phyloP scores from a whole-genome alignment of 345 rosid genomes.

The Noccaea caerulescens region DNA sequence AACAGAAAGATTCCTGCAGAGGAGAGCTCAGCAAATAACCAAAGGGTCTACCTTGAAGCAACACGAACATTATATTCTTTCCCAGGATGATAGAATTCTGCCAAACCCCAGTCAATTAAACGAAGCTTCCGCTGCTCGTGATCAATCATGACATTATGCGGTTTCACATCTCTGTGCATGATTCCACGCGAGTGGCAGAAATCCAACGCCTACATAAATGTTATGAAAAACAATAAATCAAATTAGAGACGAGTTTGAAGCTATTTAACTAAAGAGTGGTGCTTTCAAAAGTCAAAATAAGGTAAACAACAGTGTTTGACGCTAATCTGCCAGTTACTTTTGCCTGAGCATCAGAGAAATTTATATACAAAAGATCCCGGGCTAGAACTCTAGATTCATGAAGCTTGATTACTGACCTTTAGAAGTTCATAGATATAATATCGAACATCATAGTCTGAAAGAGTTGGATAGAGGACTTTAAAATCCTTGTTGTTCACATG shows the following conservation, averaged over 20 bases:
- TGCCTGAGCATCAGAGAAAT: not conserved
- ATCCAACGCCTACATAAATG: constrained; percentile 78
- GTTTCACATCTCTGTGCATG: constrained; percentile 99
- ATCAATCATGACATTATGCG: constrained; percentile 99
- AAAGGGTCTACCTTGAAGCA: constrained; percentile 77
- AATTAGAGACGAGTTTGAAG: not conserved
- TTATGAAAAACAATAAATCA: not conserved
- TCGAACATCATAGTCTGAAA: constrained; percentile 83
- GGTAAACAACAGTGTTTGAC: not conserved
- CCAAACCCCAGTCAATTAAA: constrained; percentile 98
- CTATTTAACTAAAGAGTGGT: not conserved
- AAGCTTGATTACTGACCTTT: constrained; percentile 56
- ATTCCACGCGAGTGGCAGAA: constrained; percentile 98
- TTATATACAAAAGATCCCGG: not conserved
- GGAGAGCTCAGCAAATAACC: constrained; percentile 7
- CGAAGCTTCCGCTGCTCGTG: constrained; percentile 94
- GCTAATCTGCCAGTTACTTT: not conserved
- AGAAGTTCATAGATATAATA: constrained; percentile 88
- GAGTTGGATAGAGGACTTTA: constrained; percentile 91
- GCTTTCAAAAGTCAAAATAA: not conserved
- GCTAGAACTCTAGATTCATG: constrained; percentile 2
- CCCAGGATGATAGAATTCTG: constrained; percentile 97
- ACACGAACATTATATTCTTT: constrained; percentile 97
- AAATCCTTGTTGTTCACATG: constrained; percentile 91
- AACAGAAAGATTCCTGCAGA: not conserved